These are phyloP conservation scores for Asterionellopsis glacialis DNA, from an alignment of 108 stramenopile genomes.

Conservation along the genomic window DNA sequence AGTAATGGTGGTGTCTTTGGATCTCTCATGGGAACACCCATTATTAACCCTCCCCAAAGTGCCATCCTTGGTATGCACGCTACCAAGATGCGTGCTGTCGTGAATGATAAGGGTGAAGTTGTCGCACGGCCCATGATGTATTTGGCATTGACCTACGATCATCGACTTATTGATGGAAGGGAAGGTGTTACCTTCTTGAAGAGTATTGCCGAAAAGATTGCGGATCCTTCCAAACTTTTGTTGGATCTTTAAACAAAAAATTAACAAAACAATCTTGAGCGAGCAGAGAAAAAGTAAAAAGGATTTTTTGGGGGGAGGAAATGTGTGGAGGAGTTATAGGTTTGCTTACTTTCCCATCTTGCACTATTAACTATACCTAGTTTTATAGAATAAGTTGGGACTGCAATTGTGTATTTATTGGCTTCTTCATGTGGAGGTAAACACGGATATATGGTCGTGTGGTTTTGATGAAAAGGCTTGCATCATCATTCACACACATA, in stretches of 20 bases:
- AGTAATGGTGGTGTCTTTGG: constrained; percentile 99
- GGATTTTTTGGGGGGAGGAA: too few relatives aligned
- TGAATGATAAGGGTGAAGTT: constrained; percentile 92
- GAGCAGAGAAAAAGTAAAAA: too few relatives aligned
- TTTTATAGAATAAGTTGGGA: too few relatives aligned
- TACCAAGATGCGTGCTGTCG: constrained; percentile 97
- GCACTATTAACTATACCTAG: too few relatives aligned
- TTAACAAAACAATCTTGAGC: too few relatives aligned
- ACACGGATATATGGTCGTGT: too few relatives aligned
- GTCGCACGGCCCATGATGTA: constrained; percentile 99
- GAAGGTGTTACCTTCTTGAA: constrained; percentile 99
- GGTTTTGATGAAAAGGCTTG: too few relatives aligned
- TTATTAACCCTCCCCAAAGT: constrained; percentile 98
- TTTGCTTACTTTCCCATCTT: too few relatives aligned
- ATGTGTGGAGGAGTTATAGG: too few relatives aligned
- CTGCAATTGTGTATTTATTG: too few relatives aligned
- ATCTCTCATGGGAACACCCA: constrained; percentile 98
- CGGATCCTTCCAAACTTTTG: constrained; percentile 91
- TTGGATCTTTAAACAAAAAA: constrained; percentile 78
- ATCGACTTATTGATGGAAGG: constrained; percentile 99
- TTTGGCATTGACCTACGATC: constrained; percentile 99
- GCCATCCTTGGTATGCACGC: constrained; percentile 99
- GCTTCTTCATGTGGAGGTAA: too few relatives aligned
- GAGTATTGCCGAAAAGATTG: constrained; percentile 95
- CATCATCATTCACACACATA: too few relatives aligned